A percentile compares a stretch with the other conserved stretches of the same genome.
These are phyloP conservation scores for Phytophthora sp. DNA, from an alignment of 352 stramenopile genomes.

Conservation along the genomic window DNA sequence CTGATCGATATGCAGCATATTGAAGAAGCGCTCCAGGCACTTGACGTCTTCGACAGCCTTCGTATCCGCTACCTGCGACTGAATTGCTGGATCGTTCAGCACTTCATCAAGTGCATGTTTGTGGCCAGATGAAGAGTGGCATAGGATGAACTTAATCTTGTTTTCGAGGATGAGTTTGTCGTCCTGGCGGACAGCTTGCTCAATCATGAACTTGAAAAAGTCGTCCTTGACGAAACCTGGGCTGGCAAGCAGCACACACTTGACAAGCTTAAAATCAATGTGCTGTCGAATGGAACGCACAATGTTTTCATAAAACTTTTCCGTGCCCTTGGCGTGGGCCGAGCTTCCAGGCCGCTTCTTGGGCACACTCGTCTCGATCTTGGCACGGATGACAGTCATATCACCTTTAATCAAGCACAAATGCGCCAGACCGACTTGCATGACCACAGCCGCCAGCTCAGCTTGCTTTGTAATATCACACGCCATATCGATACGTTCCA, in stretches of 20 bases:
- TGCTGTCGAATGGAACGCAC: slow-evolving; percentile 96
- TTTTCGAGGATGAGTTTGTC: slow-evolving; percentile 96
- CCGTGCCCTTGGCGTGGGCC: slow-evolving; percentile 92
- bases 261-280: slow-evolving; percentile 97
- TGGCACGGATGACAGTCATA: slow-evolving; percentile 95
- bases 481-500: slow-evolving; percentile 96
- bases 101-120: slow-evolving; percentile 98
- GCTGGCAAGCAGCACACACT: slow-evolving; percentile 95
- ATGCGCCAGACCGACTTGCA: slow-evolving; percentile 95
- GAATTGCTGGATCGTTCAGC: slow-evolving; percentile 92
- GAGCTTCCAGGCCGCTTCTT: slow-evolving; percentile 97
- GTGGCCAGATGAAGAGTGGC: slow-evolving; percentile 95
- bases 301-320: slow-evolving; percentile 97
- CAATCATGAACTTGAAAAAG: slow-evolving; percentile 96
- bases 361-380: slow-evolving; percentile 97
- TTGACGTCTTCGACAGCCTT: slow-evolving; percentile 94
- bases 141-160: slow-evolving; percentile 97
- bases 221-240: slow-evolving; percentile 98
- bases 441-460: slow-evolving; percentile 96
- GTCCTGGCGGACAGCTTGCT: slow-evolving; percentile 92
- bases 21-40: slow-evolving; percentile 95
- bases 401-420: slow-evolving; percentile 98
- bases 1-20: slow-evolving; percentile 95
- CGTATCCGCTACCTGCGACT: slow-evolving; percentile 94
- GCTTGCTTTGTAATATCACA: slow-evolving; percentile 94